Conservation (phyloP, 2,329 filamentous ascomycete genomes). For the Botrytis byssoidea region DNA sequence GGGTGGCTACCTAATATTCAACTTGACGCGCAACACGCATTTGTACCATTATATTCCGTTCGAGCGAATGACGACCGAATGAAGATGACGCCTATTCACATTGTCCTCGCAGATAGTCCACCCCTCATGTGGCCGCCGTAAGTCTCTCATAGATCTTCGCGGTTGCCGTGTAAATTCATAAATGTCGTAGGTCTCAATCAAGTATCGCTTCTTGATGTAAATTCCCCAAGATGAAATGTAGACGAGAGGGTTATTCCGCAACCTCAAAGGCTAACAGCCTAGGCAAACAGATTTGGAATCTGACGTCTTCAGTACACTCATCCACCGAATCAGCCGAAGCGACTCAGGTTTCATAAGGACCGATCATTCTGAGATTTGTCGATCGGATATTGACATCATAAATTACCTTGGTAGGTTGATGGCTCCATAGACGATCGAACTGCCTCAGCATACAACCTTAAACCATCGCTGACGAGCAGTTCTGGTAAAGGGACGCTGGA, state of each 20-base stretch:
- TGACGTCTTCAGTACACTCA: conserved; percentile 63
- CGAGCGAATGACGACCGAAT: not conserved
- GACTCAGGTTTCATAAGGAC: conserved; percentile 64
- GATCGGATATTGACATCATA: conserved; percentile 88
- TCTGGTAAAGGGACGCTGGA: conserved; percentile 74
- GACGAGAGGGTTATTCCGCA: conserved; percentile 58
- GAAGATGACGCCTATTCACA: not conserved
- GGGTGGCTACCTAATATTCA: not conserved
- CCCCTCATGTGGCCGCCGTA: not conserved
- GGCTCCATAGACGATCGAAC: conserved; percentile 84
- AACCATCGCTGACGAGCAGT: conserved; percentile 53
- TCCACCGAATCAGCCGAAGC: conserved; percentile 67
- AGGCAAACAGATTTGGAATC: conserved; percentile 88
- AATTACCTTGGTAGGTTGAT: conserved; percentile 46
- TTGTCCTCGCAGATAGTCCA: not conserved
- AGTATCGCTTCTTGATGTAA: not conserved
- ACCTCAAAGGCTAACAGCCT: conserved; percentile 89
- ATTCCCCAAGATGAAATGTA: conserved; percentile 31
- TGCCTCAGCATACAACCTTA: conserved; percentile 78
- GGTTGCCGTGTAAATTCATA: not conserved
- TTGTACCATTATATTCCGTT: not conserved
- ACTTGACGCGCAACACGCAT: not conserved
- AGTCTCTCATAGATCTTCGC: not conserved
- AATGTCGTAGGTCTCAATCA: not conserved
- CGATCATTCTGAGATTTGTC: conserved; percentile 89